These are phyloP conservation scores for Penicillium canescens DNA, from an alignment of 495 filamentous ascomycete species.

Conservation along the genomic window DNA sequence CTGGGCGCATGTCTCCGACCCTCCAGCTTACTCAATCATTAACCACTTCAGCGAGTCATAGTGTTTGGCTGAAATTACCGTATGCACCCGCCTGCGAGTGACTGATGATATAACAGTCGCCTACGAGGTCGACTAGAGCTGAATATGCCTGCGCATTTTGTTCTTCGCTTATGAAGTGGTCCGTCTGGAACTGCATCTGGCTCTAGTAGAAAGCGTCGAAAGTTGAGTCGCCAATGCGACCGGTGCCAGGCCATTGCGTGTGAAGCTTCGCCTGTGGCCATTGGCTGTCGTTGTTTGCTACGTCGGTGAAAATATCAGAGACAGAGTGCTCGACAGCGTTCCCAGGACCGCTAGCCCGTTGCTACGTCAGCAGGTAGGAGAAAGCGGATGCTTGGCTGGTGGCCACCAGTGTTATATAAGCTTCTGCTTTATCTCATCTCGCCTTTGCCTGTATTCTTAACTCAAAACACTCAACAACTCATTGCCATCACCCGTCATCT, in stretches of 20 bases:
- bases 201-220: constrained; percentile 47
- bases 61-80: neutral
- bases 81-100: constrained; percentile 34
- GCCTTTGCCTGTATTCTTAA: too few species aligned
- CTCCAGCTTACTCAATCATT: constrained; percentile 16
- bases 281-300: constrained; percentile 24
- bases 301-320: constrained; percentile 39
- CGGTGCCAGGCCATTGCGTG: constrained; percentile 57
- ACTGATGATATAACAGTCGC: constrained; percentile 26
- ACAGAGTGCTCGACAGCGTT: constrained; percentile 3
- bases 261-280: constrained; percentile 49
- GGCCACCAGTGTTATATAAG: too few species aligned
- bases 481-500: too few species aligned
- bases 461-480: too few species aligned
- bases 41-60: neutral
- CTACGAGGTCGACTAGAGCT: constrained; percentile 34
- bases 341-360: too few species aligned
- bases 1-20: constrained; percentile 28
- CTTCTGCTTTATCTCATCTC: too few species aligned
- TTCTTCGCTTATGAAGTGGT: constrained; percentile 20
- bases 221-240: constrained; percentile 45
- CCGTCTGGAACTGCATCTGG: constrained; percentile 25
- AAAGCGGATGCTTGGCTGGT: too few species aligned
- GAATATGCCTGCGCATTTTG: constrained; percentile 21
- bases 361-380: too few species aligned